phyloP scores from a whole-genome alignment of 305 asterid genomes.

The Andrographis paniculata region DNA sequence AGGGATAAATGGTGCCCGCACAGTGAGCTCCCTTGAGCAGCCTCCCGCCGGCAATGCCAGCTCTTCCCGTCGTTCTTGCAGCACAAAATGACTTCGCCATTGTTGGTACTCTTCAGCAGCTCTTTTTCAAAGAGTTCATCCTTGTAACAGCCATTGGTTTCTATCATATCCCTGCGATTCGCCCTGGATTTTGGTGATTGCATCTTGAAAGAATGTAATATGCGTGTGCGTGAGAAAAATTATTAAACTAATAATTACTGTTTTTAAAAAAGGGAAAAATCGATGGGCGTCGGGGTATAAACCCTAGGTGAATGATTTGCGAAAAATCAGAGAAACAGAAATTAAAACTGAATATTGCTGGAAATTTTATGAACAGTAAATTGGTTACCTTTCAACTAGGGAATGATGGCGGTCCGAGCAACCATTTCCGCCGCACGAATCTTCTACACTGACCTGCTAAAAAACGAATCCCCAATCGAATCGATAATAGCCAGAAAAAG shows the following conservation, averaged over 20 bases:
- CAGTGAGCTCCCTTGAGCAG: constrained; percentile 26
- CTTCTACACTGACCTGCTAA: constrained; percentile 37
- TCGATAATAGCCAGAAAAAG: constrained; percentile 21
- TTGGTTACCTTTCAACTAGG: constrained; percentile 35
- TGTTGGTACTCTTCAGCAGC: no score
- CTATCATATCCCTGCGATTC: neutral
- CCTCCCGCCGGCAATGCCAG: constrained; percentile 44
- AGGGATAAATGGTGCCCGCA: constrained; percentile 41
- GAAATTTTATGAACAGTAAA: constrained; percentile 18
- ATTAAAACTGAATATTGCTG: constrained; percentile 3
- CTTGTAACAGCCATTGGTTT: no score
- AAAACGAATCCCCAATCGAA: constrained; percentile 15
- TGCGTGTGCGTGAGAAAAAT: neutral
- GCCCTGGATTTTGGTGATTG: no score
- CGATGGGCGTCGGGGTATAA: constrained; percentile 20
- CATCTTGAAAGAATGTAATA: no score
- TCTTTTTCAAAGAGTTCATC: no score
- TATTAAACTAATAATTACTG: constrained; percentile 4
- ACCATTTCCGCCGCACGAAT: constrained; percentile 25
- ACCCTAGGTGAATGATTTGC: constrained; percentile 36
- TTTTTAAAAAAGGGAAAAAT: constrained; percentile 16
- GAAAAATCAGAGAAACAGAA: constrained; percentile 11
- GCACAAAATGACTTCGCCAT: constrained; percentile 15
- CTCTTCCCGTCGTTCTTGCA: constrained; percentile 48
- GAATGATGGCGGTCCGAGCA: constrained; percentile 24